Base-by-base conservation (phyloP, 2,329 filamentous ascomycete species). In the Cephalotrichum gorgonifer region DNA sequence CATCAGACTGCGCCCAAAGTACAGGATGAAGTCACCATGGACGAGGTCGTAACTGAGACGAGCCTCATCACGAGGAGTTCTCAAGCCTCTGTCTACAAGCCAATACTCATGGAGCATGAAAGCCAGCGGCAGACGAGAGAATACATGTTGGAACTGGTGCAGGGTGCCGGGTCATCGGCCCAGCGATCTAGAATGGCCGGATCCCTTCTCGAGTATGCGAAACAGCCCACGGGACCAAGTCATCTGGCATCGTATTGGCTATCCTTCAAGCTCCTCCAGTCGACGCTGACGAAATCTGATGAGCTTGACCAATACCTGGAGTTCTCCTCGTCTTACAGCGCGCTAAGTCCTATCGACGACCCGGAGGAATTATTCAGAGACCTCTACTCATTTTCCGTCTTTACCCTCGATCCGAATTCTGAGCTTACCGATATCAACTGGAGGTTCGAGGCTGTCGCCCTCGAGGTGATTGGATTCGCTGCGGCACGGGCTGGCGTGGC, bases 211-310 rank as follows among this genome's bases (percentile, higher is more conserved):
- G 76, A 80, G 43, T 76, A 77, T 49, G 65, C 84, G 4, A 76
- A 78, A 47, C 72, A 78, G 27, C 75, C 77, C 3, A 69, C 73
- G 3, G 77, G 79, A 0, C 70, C 78, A 17, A 70, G 72, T 31
- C 78, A 82, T 54, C 64, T 91, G 25, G 80, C 88, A 12, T 79
- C 83, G 3, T 86, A 88, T 56, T 96, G 90, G 90, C 70, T 95
- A 3, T 78, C 85, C 0, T 79, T 90, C 50, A 79, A 86, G 55
- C 73, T 91, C 2, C 64, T 90, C 8, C 81, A 82, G 58, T 73
- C 76, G 3, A 71, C 74, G 7, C 68, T 79, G 17, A 62, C 66
- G 4, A 65, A 70, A 2, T 70, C 73, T 15, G 67, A 73, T 2
- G 75, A 78, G 6, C 62, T 87, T 4, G 81, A 86, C 50, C 78